Conservation (phyloP, 148 eudicot genomes). For the Rhododendron molle region DNA sequence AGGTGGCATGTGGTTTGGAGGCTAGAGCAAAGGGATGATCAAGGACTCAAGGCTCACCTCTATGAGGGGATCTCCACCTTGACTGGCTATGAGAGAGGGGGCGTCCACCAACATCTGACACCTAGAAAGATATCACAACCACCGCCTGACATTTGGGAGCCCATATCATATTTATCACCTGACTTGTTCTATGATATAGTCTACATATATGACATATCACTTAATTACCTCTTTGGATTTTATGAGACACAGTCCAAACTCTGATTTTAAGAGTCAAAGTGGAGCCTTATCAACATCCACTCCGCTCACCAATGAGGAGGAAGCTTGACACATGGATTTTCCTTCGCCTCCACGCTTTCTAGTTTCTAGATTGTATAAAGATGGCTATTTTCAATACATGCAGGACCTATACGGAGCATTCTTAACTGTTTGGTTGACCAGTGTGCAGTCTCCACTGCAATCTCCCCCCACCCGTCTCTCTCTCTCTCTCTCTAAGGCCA, state of each 20-base stretch:
- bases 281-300: neutral
- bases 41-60: neutral
- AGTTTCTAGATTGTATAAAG: neutral
- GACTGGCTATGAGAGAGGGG: neutral
- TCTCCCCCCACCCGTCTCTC: too few relatives aligned
- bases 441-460: neutral
- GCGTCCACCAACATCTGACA: neutral
- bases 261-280: neutral
- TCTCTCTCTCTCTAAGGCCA: neutral
- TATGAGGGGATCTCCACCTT: neutral
- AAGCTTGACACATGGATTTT: neutral
- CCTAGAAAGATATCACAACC: neutral
- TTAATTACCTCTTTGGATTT: neutral
- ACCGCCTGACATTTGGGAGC: neutral
- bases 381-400: neutral
- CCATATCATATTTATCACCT: neutral
- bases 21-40: neutral
- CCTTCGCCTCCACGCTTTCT: neutral
- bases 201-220: neutral
- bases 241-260: neutral
- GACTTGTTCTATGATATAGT: neutral
- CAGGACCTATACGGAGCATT: neutral
- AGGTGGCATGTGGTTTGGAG: neutral
- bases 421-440: neutral
- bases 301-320: neutral